phyloP scores from a whole-genome alignment of 352 stramenopile species.

The Phytophthora pini region DNA sequence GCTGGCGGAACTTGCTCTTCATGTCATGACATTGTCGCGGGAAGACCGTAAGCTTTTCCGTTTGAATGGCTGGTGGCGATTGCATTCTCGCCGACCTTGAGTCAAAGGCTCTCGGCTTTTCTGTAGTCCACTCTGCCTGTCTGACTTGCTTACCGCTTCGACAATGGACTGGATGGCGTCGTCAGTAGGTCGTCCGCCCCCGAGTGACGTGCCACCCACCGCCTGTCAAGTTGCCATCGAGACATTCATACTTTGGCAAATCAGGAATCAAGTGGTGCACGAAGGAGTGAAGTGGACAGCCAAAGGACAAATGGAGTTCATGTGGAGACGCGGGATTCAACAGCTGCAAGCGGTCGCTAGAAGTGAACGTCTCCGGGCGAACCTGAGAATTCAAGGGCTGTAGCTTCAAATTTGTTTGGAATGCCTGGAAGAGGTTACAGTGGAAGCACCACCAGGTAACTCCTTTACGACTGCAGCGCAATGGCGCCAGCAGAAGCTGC shows the following conservation, averaged over 20 bases:
- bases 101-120: conserved; percentile 24
- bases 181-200: conserved; percentile 18
- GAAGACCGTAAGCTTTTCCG: neutral
- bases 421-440: too few species aligned
- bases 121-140: conserved; percentile 36
- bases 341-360: too few species aligned
- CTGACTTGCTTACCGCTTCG: conserved; percentile 24
- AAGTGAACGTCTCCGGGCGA: too few species aligned
- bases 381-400: too few species aligned
- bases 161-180: conserved; percentile 13
- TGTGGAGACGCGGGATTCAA: too few species aligned
- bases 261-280: too few species aligned
- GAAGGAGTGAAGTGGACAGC: too few species aligned
- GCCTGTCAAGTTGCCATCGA: neutral
- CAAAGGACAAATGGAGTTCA: too few species aligned
- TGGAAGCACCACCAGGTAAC: too few species aligned
- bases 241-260: conserved; percentile 1
- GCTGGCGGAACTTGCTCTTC: conserved; percentile 13
- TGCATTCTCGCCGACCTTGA: conserved; percentile 29
- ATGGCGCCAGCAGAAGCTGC: too few species aligned
- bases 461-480: too few species aligned
- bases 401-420: too few species aligned
- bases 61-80: conserved; percentile 15
- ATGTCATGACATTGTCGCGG: neutral
- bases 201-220: conserved; percentile 22